These are phyloP conservation scores for Alternaria sp. DNA, from an alignment of 2,329 filamentous ascomycete species.

Conservation along the genomic window DNA sequence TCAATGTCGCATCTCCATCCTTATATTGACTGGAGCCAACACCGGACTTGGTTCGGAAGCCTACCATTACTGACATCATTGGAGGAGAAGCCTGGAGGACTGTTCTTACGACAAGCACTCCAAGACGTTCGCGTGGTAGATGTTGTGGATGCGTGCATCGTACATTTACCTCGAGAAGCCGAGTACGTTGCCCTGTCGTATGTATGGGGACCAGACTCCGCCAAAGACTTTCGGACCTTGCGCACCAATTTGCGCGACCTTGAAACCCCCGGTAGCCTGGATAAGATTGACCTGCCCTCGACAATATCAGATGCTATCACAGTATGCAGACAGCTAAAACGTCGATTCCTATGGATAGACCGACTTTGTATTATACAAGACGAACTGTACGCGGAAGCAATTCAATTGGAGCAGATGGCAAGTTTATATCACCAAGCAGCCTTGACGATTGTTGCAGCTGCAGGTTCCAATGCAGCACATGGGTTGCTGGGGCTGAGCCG, in stretches of 20 bases:
- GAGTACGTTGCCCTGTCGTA: conserved; percentile 6
- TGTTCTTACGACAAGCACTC: not conserved
- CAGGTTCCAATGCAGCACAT: not conserved
- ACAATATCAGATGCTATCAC: conserved; percentile 4
- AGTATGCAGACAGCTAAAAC: not conserved
- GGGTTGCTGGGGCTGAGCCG: conserved; percentile 5
- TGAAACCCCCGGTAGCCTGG: not conserved
- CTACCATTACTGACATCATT: not conserved
- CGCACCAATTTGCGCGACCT: not conserved
- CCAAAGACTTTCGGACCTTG: not conserved
- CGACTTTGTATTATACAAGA: conserved; percentile 11
- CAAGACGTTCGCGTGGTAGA: conserved; percentile 4
- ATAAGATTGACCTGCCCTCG: not conserved
- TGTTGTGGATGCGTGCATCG: conserved; percentile 1
- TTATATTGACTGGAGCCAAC: not conserved
- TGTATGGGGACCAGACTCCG: not conserved
- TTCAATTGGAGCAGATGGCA: conserved; percentile 13
- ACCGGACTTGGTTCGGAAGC: not conserved
- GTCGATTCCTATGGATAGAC: conserved; percentile 10
- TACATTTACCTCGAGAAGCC: not conserved
- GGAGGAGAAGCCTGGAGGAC: not conserved
- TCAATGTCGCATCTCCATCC: not conserved
- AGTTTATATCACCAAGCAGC: conserved; percentile 5
- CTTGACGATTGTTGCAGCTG: conserved; percentile 7
- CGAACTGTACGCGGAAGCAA: not conserved